Conservation (phyloP, 768 basidiomycete genomes). For the Scleroderma bovista region DNA sequence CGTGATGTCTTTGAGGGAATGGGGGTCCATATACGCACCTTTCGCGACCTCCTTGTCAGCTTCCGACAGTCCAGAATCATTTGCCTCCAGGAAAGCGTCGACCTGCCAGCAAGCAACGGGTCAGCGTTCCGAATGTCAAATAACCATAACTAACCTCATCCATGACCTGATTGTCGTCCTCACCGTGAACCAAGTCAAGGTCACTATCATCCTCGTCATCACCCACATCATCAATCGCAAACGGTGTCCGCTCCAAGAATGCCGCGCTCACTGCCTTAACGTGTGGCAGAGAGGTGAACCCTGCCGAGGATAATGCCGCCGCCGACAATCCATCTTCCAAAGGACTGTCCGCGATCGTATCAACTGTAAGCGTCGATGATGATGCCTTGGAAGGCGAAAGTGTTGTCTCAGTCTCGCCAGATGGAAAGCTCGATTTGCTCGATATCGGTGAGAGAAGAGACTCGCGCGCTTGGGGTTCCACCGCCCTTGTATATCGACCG, state of each 20-base stretch:
- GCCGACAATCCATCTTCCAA: constrained; percentile 18
- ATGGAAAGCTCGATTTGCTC: constrained; percentile 46
- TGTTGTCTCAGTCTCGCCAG: constrained; percentile 31
- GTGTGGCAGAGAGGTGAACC: constrained; percentile 55
- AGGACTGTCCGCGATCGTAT: constrained; percentile 19
- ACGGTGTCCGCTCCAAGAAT: constrained; percentile 87
- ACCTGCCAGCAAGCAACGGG: constrained; percentile 40
- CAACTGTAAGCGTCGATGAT: constrained; percentile 48
- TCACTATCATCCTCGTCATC: constrained; percentile 74
- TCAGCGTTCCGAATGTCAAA: not conserved
- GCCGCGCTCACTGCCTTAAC: constrained; percentile 75
- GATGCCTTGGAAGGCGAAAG: constrained; percentile 26
- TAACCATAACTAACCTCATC: constrained; percentile 60
- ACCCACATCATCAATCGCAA: constrained; percentile 92
- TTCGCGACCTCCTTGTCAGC: constrained; percentile 74
- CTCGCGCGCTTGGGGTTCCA: constrained; percentile 87
- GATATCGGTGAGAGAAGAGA: constrained; percentile 67
- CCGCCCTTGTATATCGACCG: constrained; percentile 74
- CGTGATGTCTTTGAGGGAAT: not conserved
- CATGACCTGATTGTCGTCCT: constrained; percentile 67
- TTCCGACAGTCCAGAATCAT: constrained; percentile 79
- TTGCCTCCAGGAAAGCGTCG: constrained; percentile 91
- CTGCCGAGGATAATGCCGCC: constrained; percentile 21
- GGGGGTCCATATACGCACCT: constrained; percentile 40
- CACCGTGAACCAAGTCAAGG: constrained; percentile 43